A percentile compares a stretch with the other conserved stretches of the same genome.
These are phyloP conservation scores for Aspergillus uvarum DNA, from an alignment of 2,329 filamentous ascomycete genomes.

Conservation along the genomic window DNA sequence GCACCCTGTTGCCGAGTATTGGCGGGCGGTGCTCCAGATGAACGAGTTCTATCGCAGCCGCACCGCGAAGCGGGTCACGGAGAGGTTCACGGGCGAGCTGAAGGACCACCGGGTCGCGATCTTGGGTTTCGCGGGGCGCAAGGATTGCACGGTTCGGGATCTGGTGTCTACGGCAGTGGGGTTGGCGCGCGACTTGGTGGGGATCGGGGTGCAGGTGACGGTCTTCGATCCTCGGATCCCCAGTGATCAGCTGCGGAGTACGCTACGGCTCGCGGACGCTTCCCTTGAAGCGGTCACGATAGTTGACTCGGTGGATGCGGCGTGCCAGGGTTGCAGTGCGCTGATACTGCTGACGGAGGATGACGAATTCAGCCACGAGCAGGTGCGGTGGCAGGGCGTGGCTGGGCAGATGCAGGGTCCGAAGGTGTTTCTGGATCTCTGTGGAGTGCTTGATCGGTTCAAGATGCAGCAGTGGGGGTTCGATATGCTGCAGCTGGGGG, in stretches of 20 bases:
- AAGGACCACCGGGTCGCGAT: slow-evolving; percentile 10
- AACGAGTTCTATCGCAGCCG: slow-evolving; percentile 10
- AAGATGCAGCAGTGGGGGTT: slow-evolving; percentile 19
- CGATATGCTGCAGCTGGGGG: slow-evolving; percentile 12
- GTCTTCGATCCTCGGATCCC: slow-evolving; percentile 9
- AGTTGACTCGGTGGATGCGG: slow-evolving; percentile 11
- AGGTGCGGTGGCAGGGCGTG: slow-evolving; percentile 13
- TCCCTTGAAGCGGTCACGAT: slow-evolving; percentile 8
- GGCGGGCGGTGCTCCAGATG: slow-evolving; percentile 18
- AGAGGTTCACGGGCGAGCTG: background rate
- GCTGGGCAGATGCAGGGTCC: slow-evolving; percentile 12
- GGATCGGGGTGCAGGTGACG: slow-evolving; percentile 8
- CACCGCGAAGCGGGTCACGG: slow-evolving; percentile 4
- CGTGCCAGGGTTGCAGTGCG: slow-evolving; percentile 15
- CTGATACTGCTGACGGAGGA: slow-evolving; percentile 10
- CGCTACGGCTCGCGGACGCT: slow-evolving; percentile 1
- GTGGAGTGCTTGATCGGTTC: slow-evolving; percentile 10
- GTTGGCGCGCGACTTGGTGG: slow-evolving; percentile 8
- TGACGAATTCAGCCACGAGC: slow-evolving; percentile 8
- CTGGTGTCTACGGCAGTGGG: background rate
- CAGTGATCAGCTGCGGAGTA: background rate
- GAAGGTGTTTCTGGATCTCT: slow-evolving; percentile 10
- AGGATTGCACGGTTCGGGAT: background rate
- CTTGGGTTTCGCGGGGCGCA: slow-evolving; percentile 8
- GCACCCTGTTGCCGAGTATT: slow-evolving; percentile 21